phyloP scores from a whole-genome alignment of 495 filamentous ascomycete species.

The Pseudoneurospora amorphoporcata region DNA sequence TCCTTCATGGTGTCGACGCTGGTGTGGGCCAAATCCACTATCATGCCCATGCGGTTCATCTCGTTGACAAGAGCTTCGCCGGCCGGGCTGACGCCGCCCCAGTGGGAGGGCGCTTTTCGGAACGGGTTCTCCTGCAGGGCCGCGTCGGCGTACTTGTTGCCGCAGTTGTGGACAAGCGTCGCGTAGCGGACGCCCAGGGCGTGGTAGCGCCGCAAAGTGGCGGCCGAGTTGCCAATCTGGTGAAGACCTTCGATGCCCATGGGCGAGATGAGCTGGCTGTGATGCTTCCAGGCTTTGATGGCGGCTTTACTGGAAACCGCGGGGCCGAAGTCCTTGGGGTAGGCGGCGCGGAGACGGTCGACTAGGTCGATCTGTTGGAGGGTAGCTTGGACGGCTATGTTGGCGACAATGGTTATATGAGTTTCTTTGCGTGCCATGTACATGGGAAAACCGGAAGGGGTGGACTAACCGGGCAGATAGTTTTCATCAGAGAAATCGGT shows the following conservation, averaged over 20 bases:
- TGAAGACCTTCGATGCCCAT: conserved; percentile 87
- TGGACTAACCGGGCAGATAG: conserved; percentile 40
- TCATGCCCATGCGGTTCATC: conserved; percentile 76
- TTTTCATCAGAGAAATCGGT: conserved; percentile 62
- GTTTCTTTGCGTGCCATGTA: background rate
- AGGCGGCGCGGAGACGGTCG: conserved; percentile 53
- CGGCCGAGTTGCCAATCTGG: conserved; percentile 80
- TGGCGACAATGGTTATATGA: background rate
- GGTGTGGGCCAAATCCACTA: conserved; percentile 64
- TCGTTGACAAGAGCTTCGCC: conserved; percentile 60
- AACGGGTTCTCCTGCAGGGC: conserved; percentile 47
- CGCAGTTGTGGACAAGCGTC: conserved; percentile 89
- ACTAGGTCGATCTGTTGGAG: conserved; percentile 79
- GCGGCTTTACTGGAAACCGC: conserved; percentile 46
- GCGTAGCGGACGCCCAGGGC: conserved; percentile 80
- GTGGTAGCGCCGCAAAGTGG: conserved; percentile 65
- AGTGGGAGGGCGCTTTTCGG: conserved; percentile 37
- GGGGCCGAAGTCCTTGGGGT: conserved; percentile 60
- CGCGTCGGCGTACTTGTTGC: conserved; percentile 81
- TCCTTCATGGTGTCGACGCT: conserved; percentile 60
- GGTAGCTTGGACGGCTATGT: conserved; percentile 50
- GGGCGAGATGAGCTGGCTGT: conserved; percentile 51
- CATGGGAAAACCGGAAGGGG: background rate
- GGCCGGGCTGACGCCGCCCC: conserved; percentile 56
- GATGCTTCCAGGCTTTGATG: conserved; percentile 42